A percentile compares a stretch with the other conserved stretches of the same genome.
phyloP scores from a whole-genome alignment of 192 early-diverging fungal species.

The Podila epigama region DNA sequence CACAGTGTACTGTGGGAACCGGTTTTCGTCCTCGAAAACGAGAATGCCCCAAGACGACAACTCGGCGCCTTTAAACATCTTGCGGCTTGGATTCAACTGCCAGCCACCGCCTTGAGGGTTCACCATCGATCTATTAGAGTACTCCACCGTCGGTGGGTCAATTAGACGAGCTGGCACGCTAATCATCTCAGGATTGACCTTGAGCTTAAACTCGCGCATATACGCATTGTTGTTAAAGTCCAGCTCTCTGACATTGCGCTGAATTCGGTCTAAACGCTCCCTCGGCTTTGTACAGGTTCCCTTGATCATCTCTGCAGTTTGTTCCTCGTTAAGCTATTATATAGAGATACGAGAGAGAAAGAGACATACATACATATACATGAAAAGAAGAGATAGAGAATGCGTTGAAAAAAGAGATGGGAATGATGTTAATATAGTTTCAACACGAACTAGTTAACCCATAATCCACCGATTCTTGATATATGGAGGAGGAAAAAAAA shows the following conservation, averaged over 20 bases:
- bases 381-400: too few relatives aligned
- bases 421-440: neutral
- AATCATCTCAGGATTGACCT: slow-evolving; percentile 63
- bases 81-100: slow-evolving; percentile 75
- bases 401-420: too few relatives aligned
- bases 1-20: slow-evolving; percentile 32
- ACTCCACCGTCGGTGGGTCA: slow-evolving; percentile 71
- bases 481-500: neutral
- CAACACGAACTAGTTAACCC: neutral
- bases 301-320: slow-evolving; percentile 94
- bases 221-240: slow-evolving; percentile 66
- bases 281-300: slow-evolving; percentile 78
- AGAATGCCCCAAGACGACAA: slow-evolving; percentile 77
- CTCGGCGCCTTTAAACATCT: slow-evolving; percentile 66
- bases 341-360: too few relatives aligned
- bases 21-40: slow-evolving; percentile 61
- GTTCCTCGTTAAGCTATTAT: slow-evolving; percentile 78
- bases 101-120: slow-evolving; percentile 16
- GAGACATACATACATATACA: too few relatives aligned
- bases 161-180: slow-evolving; percentile 76
- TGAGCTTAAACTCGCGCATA: slow-evolving; percentile 69
- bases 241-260: slow-evolving; percentile 59
- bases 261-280: slow-evolving; percentile 71
- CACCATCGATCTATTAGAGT: neutral
- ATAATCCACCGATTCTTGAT: too few relatives aligned